Conservation (phyloP, 495 filamentous ascomycete species). For the Rusavskia elegans region DNA sequence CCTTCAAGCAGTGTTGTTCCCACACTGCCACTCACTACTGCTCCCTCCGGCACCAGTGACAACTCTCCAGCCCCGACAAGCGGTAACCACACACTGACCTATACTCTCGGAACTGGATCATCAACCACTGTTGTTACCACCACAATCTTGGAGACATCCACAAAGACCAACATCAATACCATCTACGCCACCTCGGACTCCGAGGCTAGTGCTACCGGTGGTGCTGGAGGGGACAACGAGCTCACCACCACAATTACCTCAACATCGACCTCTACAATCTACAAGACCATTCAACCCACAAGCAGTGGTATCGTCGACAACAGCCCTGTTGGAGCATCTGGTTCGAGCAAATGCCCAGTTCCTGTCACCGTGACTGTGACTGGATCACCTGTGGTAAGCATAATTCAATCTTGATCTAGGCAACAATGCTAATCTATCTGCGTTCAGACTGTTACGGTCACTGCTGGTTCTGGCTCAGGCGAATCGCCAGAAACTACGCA, state of each 20-base stretch:
- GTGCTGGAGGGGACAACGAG: conserved; percentile 1
- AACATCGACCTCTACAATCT: conserved; percentile 5
- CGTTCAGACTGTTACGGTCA: conserved; percentile 1
- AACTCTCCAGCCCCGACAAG: conserved; percentile 9
- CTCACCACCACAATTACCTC: conserved; percentile 8
- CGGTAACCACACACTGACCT: conserved; percentile 38
- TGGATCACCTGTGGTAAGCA: conserved; percentile 22
- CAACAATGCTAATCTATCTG: neutral
- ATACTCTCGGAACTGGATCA: conserved; percentile 39
- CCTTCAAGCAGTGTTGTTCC: conserved; percentile 2
- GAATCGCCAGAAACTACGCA: conserved; percentile 11
- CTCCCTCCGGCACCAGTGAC: conserved; percentile 2
- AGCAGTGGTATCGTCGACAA: neutral
- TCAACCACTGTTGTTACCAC: conserved; percentile 40
- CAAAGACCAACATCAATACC: conserved; percentile 14
- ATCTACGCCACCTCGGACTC: conserved; percentile 12
- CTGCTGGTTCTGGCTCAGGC: conserved; percentile 5
- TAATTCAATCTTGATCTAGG: neutral
- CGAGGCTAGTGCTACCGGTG: conserved; percentile 11
- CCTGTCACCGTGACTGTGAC: conserved; percentile 26
- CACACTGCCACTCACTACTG: conserved; percentile 2
- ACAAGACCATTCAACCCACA: neutral
- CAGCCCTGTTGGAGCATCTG: neutral
- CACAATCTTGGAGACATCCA: conserved; percentile 34
- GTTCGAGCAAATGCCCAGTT: neutral